A percentile compares a stretch with the other conserved stretches of the same genome.
Conservation (phyloP, 2,329 filamentous ascomycete genomes). For the Amphichorda felina region DNA sequence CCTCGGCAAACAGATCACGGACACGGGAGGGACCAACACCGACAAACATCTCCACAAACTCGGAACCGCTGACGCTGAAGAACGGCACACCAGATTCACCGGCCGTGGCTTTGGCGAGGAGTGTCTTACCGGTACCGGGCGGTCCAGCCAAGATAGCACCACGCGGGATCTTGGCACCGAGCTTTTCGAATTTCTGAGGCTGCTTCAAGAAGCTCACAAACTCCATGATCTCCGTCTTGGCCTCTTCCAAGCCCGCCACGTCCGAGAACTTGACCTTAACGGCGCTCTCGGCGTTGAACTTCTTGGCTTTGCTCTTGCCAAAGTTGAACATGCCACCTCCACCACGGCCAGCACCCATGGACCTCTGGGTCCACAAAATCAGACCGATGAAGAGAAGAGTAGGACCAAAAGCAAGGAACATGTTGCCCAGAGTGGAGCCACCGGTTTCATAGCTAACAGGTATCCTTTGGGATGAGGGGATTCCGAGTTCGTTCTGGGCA, state of each 20-base stretch:
- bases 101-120: conserved; percentile 93
- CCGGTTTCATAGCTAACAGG: conserved; percentile 80
- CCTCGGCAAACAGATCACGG: conserved; percentile 85
- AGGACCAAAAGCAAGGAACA: conserved; percentile 72
- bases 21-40: conserved; percentile 95
- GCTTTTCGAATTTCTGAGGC: conserved; percentile 80
- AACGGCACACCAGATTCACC: conserved; percentile 96
- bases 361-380: conserved; percentile 67
- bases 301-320: conserved; percentile 88
- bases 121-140: conserved; percentile 94
- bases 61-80: conserved; percentile 95
- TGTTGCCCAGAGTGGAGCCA: conserved; percentile 59
- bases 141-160: conserved; percentile 96
- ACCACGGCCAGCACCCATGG: conserved; percentile 57
- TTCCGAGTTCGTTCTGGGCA: conserved; percentile 76
- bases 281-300: conserved; percentile 93
- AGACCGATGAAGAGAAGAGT: conserved; percentile 77
- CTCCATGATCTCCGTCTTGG: conserved; percentile 97
- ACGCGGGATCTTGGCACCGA: conserved; percentile 95
- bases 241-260: conserved; percentile 96
- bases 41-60: conserved; percentile 99
- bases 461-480: conserved; percentile 79
- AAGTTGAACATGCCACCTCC: conserved; percentile 82
- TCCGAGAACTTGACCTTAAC: conserved; percentile 96
- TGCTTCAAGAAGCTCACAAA: conserved; percentile 96